Conservation (phyloP, 2,329 filamentous ascomycete genomes). For the Aspergillus costaricaensis region DNA sequence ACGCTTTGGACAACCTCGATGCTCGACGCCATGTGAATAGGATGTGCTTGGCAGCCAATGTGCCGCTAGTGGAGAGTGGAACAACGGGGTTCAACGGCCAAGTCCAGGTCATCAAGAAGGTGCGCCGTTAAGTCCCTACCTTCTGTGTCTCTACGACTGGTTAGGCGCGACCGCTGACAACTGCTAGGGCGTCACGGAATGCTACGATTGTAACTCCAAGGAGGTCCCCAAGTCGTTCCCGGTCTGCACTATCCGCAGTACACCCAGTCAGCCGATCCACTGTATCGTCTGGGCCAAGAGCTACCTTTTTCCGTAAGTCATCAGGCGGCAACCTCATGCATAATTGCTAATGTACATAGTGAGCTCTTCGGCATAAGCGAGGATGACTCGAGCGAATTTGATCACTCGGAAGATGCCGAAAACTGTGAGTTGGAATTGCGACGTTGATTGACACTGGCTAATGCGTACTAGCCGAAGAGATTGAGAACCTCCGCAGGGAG, state of each 20-base stretch:
- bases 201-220: constrained; percentile 93
- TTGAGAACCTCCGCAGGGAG: constrained; percentile 82
- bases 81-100: constrained; percentile 98
- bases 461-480: constrained; percentile 64
- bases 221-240: constrained; percentile 90
- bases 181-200: constrained; percentile 73
- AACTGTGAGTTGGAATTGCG: constrained; percentile 59
- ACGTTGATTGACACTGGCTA: constrained; percentile 12
- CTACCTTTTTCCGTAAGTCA: constrained; percentile 73
- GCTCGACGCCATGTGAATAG: constrained; percentile 92
- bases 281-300: constrained; percentile 99
- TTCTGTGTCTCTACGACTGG: background rate
- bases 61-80: constrained; percentile 92
- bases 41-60: constrained; percentile 90
- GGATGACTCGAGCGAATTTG: constrained; percentile 76
- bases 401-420: constrained; percentile 76
- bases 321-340: too few species aligned
- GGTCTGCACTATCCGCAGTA: constrained; percentile 95
- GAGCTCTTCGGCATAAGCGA: constrained; percentile 93
- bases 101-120: constrained; percentile 92
- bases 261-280: constrained; percentile 93
- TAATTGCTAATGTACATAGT: constrained; percentile 38
- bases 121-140: constrained; percentile 25
- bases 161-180: constrained; percentile 15
- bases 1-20: constrained; percentile 93